These are phyloP conservation scores for Trichosporon sp. DNA, from an alignment of 1,284 basidiomycete genomes.

Conservation along the genomic window DNA sequence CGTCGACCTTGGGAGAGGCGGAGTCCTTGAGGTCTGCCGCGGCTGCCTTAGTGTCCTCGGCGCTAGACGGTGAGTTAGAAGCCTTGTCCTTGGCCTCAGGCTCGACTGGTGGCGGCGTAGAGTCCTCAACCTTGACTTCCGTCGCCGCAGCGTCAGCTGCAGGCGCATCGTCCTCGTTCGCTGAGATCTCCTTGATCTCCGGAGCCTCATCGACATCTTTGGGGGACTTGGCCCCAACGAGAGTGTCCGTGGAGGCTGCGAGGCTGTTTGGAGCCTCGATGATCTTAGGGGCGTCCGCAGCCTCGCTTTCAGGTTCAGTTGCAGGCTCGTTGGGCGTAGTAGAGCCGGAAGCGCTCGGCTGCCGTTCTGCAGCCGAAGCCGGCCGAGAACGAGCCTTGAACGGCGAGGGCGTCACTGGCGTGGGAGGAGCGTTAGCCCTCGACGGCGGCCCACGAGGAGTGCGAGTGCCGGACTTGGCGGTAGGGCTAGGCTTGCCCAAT, in stretches of 20 bases:
- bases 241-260: background rate
- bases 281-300: background rate
- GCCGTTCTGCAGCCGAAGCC: background rate
- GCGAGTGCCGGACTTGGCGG: background rate
- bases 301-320: background rate
- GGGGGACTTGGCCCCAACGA: background rate
- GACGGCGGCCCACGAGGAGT: background rate
- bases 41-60: background rate
- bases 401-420: background rate
- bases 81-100: background rate
- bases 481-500: background rate
- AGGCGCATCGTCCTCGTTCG: background rate
- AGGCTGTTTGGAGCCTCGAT: background rate
- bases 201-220: background rate
- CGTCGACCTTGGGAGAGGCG: background rate
- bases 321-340: background rate
- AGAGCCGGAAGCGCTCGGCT: background rate
- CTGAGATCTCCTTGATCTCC: background rate
- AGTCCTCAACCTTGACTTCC: background rate
- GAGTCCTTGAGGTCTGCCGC: background rate
- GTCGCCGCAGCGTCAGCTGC: background rate
- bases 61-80: background rate
- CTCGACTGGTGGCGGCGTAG: background rate
- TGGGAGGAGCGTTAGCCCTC: background rate
- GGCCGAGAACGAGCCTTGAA: constrained; percentile 1